Base-by-base conservation (phyloP, 2,329 filamentous ascomycete species). In the Dryadomyces quercus-mongolicae region DNA sequence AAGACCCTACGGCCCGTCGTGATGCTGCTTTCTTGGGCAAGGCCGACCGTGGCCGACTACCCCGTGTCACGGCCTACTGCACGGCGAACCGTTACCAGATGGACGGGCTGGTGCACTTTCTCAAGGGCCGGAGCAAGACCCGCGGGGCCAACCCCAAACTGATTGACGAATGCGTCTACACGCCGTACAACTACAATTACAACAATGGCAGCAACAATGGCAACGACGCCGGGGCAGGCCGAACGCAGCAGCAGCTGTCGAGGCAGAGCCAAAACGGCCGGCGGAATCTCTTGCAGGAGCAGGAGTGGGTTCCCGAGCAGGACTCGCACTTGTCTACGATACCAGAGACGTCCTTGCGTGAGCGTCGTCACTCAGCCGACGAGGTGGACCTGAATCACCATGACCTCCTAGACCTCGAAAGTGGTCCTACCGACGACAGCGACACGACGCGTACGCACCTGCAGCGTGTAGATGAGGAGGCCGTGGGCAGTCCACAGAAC, bases 101-200 rank as follows among this genome's bases (percentile, higher is more conserved):
- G 71, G 92, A 97, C 40, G 85, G 85, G 3, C 72, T 97, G 58
- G 88, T 95, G 80, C 84, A 86, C 47, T 98, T 92, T 65, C 72
- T 98, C 58, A 98, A 98, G 67, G 88, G 89, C 34, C 80, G 88
- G 56, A 79, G 81, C 48, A 88, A 87, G 68, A 80, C 81, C 36
- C 81, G 88, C 62, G 88, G 88, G 18, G 82, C 91, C 16, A 86
- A 83, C 57, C 92, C 93, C 1, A 97, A 96, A 69, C 72, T 93
- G 55, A 96, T 96, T 62, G 93, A 98, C 67, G 93, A 98, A 69
- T 98, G 93, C 68, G 89, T 98, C 61, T 98, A 98, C 70, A 89
- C 92, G 12, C 89, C 92, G 0, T 98, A 95, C 68, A 85, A 82
- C 63, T 96, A 96, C 67, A 51, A 58, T 7, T 56, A 55, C 9